These are phyloP conservation scores for Marasmius fiardii DNA, from an alignment of 1,284 basidiomycete species.

Conservation along the genomic window DNA sequence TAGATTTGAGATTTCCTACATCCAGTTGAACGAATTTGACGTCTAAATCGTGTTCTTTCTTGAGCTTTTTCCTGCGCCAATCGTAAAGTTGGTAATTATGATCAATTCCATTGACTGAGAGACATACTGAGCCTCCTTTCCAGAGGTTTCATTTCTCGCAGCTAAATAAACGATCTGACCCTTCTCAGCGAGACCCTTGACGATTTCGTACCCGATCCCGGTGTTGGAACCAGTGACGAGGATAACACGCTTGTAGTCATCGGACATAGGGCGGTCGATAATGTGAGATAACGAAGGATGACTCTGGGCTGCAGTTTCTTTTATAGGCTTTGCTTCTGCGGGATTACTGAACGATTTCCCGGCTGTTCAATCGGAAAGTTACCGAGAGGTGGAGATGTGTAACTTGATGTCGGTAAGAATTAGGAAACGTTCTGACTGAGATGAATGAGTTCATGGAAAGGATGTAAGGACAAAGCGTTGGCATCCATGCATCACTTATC, in stretches of 20 bases:
- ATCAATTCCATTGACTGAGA: neutral
- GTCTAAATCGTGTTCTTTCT: conserved; percentile 22
- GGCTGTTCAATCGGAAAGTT: no score
- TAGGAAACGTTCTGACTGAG: no score
- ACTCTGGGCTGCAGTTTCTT: no score
- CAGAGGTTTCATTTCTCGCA: conserved; percentile 16
- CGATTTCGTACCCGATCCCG: conserved; percentile 20
- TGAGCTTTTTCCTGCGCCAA: conserved; percentile 20
- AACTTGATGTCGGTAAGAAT: no score
- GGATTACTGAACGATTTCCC: no score
- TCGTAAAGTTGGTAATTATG: neutral
- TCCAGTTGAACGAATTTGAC: conserved; percentile 35
- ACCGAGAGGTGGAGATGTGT: no score
- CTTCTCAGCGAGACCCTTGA: conserved; percentile 16
- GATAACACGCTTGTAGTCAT: conserved; percentile 5
- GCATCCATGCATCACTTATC: no score
- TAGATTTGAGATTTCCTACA: conserved; percentile 29
- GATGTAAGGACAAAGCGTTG: no score
- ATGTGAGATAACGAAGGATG: no score
- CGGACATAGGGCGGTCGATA: neutral
- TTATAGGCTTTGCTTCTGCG: no score
- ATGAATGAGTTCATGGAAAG: no score
- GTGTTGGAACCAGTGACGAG: conserved; percentile 15
- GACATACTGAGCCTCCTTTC: conserved; percentile 15
- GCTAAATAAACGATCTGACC: conserved; percentile 19